These are phyloP conservation scores for Pichia thaimueangensis DNA, from an alignment of 805 yeast genomes.

Conservation along the genomic window DNA sequence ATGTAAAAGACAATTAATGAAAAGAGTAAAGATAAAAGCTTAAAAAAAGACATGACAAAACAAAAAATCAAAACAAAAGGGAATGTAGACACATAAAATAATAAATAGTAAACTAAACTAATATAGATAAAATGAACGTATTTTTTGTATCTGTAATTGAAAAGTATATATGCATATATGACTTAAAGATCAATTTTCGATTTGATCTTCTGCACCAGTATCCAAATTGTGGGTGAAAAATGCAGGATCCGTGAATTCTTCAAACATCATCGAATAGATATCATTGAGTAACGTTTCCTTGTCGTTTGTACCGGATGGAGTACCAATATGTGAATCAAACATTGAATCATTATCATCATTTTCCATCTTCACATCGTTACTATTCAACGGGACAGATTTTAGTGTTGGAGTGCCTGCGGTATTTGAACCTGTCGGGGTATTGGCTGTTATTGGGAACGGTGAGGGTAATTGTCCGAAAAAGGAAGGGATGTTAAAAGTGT, in stretches of 20 bases:
- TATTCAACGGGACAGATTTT: neutral
- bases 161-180: too few relatives aligned
- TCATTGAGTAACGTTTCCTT: constrained; percentile 33
- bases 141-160: too few relatives aligned
- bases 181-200: too few relatives aligned
- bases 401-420: neutral
- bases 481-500: neutral
- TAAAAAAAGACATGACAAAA: too few relatives aligned
- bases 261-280: constrained; percentile 40
- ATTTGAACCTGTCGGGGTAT: neutral
- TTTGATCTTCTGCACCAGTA: neutral
- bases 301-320: constrained; percentile 1
- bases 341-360: neutral
- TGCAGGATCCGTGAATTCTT: constrained; percentile 35
- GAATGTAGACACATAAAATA: too few relatives aligned
- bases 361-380: neutral
- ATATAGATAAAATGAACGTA: too few relatives aligned
- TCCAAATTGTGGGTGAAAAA: constrained; percentile 20
- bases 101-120: too few relatives aligned
- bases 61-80: too few relatives aligned
- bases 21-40: too few relatives aligned
- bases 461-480: neutral
- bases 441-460: neutral
- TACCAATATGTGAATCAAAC: neutral
- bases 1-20: too few relatives aligned